phyloP scores from a whole-genome alignment of 257 asterid species.

The Marsdenia floribunda region DNA sequence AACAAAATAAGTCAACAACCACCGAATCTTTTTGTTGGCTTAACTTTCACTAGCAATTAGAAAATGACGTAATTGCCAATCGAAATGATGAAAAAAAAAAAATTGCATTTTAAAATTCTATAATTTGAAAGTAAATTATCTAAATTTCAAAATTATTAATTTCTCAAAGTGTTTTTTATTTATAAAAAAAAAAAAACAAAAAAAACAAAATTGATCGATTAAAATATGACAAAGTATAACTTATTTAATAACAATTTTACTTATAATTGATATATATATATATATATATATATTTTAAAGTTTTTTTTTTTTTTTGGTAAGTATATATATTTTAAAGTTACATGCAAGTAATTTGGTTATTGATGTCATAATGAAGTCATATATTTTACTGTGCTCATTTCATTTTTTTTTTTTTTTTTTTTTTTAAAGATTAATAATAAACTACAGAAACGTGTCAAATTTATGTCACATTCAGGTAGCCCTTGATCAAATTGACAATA shows the following conservation, averaged over 20 bases:
- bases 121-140: no score
- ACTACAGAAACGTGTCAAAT: neutral
- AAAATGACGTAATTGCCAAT: slow-evolving; percentile 13
- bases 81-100: no score
- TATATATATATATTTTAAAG: no score
- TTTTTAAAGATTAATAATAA: neutral
- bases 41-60: slow-evolving; percentile 16
- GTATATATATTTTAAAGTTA: neutral
- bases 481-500: neutral
- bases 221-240: no score
- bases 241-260: no score
- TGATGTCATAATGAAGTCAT: neutral
- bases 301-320: neutral
- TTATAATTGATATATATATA: no score
- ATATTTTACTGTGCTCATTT: neutral
- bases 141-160: no score
- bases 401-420: no score
- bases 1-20: slow-evolving; percentile 14
- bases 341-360: neutral
- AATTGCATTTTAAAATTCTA: no score
- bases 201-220: no score
- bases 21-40: slow-evolving; percentile 26
- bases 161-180: no score
- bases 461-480: neutral
- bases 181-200: no score